Evolutionary conservation across 2,329 filamentous ascomycete genomes (phyloP).

Genomic region (Boeremia lycopersici): DNA sequence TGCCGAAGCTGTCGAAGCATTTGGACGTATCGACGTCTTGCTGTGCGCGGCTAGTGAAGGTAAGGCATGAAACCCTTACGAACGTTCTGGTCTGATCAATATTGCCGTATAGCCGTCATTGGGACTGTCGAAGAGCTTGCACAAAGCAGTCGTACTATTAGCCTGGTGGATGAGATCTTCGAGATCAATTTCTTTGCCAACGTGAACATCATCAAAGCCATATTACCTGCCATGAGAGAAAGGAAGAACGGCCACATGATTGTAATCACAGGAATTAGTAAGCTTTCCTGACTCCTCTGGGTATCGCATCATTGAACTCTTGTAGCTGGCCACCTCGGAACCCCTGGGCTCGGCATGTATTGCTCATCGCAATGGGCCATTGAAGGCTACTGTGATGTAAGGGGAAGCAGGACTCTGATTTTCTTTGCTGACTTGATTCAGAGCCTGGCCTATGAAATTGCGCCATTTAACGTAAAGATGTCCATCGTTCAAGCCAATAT

Average conservation of each 20-base stretch:
- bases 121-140: slow-evolving; percentile 91
- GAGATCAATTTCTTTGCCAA: slow-evolving; percentile 95
- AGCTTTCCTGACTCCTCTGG: slow-evolving; percentile 5
- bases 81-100: not conserved
- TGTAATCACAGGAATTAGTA: slow-evolving; percentile 82
- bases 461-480: slow-evolving; percentile 95
- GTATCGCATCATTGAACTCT: slow-evolving; percentile 16
- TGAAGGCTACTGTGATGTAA: slow-evolving; percentile 89
- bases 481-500: slow-evolving; percentile 96
- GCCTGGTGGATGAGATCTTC: slow-evolving; percentile 87
- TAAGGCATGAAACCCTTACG: slow-evolving; percentile 42
- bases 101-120: slow-evolving; percentile 68
- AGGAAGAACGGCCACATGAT: slow-evolving; percentile 89
- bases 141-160: slow-evolving; percentile 72
- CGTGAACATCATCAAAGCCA: slow-evolving; percentile 92
- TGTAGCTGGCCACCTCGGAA: slow-evolving; percentile 82
- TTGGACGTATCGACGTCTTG: slow-evolving; percentile 87
- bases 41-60: slow-evolving; percentile 89
- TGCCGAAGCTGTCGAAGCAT: slow-evolving; percentile 82
- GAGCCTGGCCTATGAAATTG: slow-evolving; percentile 89
- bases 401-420: not conserved
- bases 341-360: slow-evolving; percentile 87
- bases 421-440: slow-evolving; percentile 24
- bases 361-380: slow-evolving; percentile 93
- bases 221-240: slow-evolving; percentile 77